Base-by-base conservation (phyloP, 2,329 filamentous ascomycete genomes). In the Tolypocladium tropicale region DNA sequence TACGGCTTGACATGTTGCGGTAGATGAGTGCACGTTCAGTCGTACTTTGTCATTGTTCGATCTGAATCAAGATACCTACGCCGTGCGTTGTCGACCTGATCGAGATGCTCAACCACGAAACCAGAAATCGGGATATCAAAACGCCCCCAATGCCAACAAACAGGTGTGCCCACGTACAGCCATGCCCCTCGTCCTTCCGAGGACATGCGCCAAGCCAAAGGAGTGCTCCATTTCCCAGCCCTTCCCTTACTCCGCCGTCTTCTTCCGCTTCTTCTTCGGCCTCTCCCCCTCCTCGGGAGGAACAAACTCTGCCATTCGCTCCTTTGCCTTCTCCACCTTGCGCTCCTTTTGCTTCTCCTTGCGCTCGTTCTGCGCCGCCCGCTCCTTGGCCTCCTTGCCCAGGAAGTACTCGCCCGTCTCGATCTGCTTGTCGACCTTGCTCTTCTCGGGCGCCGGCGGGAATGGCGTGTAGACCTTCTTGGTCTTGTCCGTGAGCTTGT, bases 381-480 rank as follows among this genome's bases (percentile, higher is more conserved):
- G 81, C 67, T 95, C 90, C 79, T 95, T 96, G 58, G 90, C 92
- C 67, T 92, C 85, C 78, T 96, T 96, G 68, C 86, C 86, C 68
- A 99, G 74, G 73, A 97, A 97, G 76, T 95, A 99, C 76, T 97
- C 93, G 74, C 94, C 93, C 65, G 84, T 92, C 78, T 99, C 94
- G 76, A 99, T 96, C 80, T 99, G 93, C 73, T 91, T 75, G 74
- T 99, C 94, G 65, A 99, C 83, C 83, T 97, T 99, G 83, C 92
- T 96, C 89, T 96, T 96, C 80, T 99, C 93, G 62, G 92, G 91
- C 48, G 91, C 83, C 7, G 94, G 94, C 52, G 94, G 94, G 85
- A 99, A 99, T 11, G 94, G 93, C 62, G 95, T 99, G 78, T 96
- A 99, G 14, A 79, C 74, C 81, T 96, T 97, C 82, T 93, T 95